Evolutionary conservation across 805 yeast species (phyloP), one percentile per base, ranked within the genome.

Genomic region (Kregervanrija delftensis): DNA sequence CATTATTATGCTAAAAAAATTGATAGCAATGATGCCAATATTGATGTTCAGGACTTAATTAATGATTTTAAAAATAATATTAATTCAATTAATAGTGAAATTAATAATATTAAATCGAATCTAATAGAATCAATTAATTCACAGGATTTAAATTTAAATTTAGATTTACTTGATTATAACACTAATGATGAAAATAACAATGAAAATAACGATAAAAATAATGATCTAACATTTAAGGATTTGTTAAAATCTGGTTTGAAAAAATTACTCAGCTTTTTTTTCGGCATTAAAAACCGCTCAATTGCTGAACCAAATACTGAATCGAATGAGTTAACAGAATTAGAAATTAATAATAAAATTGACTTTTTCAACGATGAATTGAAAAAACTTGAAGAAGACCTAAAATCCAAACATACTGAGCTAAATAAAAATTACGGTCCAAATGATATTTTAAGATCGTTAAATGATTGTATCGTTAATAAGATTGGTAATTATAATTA

Each of bases 401-500:
- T 54, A 15, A 37, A 50, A 4, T 36, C 44, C 2, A 42, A 41
- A 32, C 16, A 46, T 17, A 16, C 17, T n/a, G 53, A 42, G 10
- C 33, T 58, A 11, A 33, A 37, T 6, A 53, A 42, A 49, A 66
- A 55, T 39, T 74, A 71, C 55, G 96, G 95, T 2, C 80, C 79
- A 0, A 67, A 74, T 30, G 88, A 81, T 49, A 74, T 86, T 11
- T 67, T 85, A 32, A 66, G 88, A 43, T 79, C 89, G 0, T 64
- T 79, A 36, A 47, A 48, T 35, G 44, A 46, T 8, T 75, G 83
- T 59, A 67, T 81, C 12, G 56, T 60, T 38, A 64, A 66, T 30
- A 67, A 66, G n/a, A 57, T 80, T 30, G 90, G 90, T 6, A 93
- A 79, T 31, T 87, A 86, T 63, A 75, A 69, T 38, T 88, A 87